Evolutionary conservation across 148 eudicot genomes (phyloP).

Genomic region (Limonium bicolor): DNA sequence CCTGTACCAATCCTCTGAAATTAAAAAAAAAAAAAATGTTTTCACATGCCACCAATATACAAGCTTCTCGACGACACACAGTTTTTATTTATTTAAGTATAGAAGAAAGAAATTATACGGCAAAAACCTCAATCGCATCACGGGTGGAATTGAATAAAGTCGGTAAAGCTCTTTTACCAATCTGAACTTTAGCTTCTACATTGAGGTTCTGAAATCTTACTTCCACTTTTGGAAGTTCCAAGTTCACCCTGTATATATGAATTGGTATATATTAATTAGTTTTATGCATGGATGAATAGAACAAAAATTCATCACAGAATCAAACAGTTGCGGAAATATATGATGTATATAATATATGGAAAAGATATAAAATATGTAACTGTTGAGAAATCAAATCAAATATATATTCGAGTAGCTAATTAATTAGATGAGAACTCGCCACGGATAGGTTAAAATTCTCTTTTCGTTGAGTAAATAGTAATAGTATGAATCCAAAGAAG

Average conservation of each 20-base stretch:
- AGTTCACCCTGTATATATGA: constrained; percentile 45
- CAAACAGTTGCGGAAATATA: no score
- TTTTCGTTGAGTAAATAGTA: not conserved
- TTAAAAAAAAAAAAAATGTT: constrained; percentile 2
- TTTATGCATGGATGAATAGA: no score
- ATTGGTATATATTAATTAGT: no score
- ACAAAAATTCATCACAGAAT: no score
- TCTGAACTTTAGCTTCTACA: constrained; percentile 40
- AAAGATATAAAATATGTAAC: no score
- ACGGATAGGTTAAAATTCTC: not conserved
- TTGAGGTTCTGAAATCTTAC: constrained; percentile 55
- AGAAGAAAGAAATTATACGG: not conserved
- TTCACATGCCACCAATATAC: not conserved
- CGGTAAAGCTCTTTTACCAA: constrained; percentile 85
- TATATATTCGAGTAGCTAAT: no score
- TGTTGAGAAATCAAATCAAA: no score
- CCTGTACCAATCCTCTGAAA: constrained; percentile 31
- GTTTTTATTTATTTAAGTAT: not conserved
- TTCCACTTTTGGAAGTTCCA: constrained; percentile 67
- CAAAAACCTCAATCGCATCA: constrained; percentile 51
- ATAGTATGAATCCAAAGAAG: not conserved
- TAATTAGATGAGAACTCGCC: not conserved
- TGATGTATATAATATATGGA: no score
- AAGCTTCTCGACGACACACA: not conserved
- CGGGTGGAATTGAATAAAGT: constrained; percentile 51